These are phyloP conservation scores for Turritis glabra DNA, from an alignment of 345 rosid genomes.

Conservation along the genomic window DNA sequence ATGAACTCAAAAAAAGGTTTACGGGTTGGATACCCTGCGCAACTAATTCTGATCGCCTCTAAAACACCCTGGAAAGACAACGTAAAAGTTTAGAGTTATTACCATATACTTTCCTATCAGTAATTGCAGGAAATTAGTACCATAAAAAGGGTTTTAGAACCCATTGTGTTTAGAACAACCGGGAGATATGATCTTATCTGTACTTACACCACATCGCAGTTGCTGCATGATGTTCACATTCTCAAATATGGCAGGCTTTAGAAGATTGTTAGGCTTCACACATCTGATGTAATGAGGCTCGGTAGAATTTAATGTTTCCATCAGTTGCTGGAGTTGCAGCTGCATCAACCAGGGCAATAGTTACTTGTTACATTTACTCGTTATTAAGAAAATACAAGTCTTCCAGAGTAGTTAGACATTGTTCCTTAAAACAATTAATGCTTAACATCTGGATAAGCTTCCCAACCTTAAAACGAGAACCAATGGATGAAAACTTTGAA, in stretches of 20 bases:
- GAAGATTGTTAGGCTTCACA: conserved; percentile 91
- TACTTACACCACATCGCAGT: conserved; percentile 92
- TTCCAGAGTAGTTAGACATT: not conserved
- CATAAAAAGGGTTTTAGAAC: conserved; percentile 16
- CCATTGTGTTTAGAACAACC: conserved; percentile 4
- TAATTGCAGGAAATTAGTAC: not conserved
- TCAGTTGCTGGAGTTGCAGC: conserved; percentile 83
- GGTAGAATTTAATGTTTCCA: conserved; percentile 93
- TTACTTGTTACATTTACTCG: conserved; percentile 22
- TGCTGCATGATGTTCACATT: conserved; percentile 97
- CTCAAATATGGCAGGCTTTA: conserved; percentile 93
- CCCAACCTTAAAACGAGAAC: conserved; percentile 88
- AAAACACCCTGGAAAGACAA: conserved; percentile 72
- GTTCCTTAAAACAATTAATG: not conserved
- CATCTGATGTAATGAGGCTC: conserved; percentile 98
- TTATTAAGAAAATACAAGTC: not conserved
- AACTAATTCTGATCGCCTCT: conserved; percentile 96
- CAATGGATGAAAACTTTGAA: conserved; percentile 92
- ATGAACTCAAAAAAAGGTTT: conserved; percentile 85
- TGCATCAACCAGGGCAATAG: conserved; percentile 50
- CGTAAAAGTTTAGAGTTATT: not conserved
- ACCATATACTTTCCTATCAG: not conserved
- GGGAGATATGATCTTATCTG: not conserved
- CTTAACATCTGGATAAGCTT: not conserved
- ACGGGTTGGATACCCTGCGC: conserved; percentile 98